Percentiles rank a stretch among this genome's conserved stretches.
Evolutionary conservation across 441 rosid genomes (phyloP).

Genomic region (Sinapis alba): DNA sequence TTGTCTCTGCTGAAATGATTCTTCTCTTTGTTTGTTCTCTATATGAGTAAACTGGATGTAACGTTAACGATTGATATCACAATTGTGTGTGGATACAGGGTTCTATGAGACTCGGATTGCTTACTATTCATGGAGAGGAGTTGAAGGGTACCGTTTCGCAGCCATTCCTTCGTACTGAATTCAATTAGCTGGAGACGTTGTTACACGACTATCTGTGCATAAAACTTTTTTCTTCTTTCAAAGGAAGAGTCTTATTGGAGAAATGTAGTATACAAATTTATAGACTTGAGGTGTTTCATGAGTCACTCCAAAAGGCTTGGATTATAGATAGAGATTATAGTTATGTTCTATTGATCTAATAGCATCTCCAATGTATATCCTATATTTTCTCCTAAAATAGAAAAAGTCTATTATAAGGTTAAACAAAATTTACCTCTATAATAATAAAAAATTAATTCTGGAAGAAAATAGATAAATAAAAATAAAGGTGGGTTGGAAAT

Average conservation of each 20-base stretch:
- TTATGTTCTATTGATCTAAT: background rate
- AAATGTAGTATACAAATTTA: background rate
- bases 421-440: no score
- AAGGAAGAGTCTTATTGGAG: background rate
- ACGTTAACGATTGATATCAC: background rate
- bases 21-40: background rate
- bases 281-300: slow-evolving; percentile 9
- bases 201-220: slow-evolving; percentile 29
- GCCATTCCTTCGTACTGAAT: slow-evolving; percentile 69
- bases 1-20: background rate
- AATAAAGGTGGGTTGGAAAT: no score
- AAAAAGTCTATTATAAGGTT: no score
- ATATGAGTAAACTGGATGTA: background rate
- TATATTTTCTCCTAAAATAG: no score
- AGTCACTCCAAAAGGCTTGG: slow-evolving; percentile 12
- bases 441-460: no score
- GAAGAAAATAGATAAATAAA: no score
- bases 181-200: slow-evolving; percentile 6
- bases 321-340: slow-evolving; percentile 4
- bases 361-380: no score
- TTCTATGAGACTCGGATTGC: slow-evolving; percentile 88
- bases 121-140: slow-evolving; percentile 90
- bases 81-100: slow-evolving; percentile 48
- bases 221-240: background rate
- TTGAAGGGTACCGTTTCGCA: slow-evolving; percentile 69